Percentiles rank a stretch among this genome's conserved stretches.
Evolutionary conservation across 352 stramenopile species (phyloP).

Genomic region (Phytophthora nicotianae): DNA sequence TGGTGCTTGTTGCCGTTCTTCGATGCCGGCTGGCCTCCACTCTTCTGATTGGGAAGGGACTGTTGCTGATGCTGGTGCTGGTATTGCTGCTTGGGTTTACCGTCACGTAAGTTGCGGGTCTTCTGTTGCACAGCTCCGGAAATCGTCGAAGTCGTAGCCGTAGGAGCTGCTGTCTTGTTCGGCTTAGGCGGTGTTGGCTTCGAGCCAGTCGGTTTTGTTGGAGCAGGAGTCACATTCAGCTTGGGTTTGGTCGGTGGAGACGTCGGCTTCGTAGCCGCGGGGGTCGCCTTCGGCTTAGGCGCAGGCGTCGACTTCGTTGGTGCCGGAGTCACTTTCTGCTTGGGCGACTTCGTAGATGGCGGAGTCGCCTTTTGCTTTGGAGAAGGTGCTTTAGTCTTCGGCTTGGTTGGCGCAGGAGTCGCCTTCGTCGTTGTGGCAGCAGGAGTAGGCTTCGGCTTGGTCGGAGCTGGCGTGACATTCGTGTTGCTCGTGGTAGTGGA

Average conservation of each 20-base stretch:
- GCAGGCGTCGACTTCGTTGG: slow-evolving; percentile 1
- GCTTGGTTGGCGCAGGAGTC: slow-evolving; percentile 1
- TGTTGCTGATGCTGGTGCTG: slow-evolving; percentile 1
- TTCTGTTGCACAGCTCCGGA: background rate
- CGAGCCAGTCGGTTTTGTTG: background rate
- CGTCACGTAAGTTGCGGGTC: slow-evolving; percentile 4
- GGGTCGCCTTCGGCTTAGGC: slow-evolving; percentile 1
- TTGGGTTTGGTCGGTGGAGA: background rate
- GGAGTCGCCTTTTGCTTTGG: slow-evolving; percentile 9
- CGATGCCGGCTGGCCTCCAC: background rate
- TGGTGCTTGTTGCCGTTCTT: background rate
- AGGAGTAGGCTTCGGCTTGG: slow-evolving; percentile 8
- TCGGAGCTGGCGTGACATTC: slow-evolving; percentile 11
- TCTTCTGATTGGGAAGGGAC: background rate
- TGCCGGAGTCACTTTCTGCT: slow-evolving; percentile 4
- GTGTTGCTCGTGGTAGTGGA: slow-evolving; percentile 6
- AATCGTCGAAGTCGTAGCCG: background rate
- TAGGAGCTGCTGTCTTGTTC: background rate
- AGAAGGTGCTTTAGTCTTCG: background rate
- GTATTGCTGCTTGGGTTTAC: background rate
- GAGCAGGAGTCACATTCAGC: slow-evolving; percentile 5
- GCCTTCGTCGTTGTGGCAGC: slow-evolving; percentile 9
- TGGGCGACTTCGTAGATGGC: slow-evolving; percentile 1
- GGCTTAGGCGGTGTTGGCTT: background rate
- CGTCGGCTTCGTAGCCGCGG: slow-evolving; percentile 1